Conservation (phyloP, 2,329 filamentous ascomycete genomes). For the Neocucurbitaria cava region DNA sequence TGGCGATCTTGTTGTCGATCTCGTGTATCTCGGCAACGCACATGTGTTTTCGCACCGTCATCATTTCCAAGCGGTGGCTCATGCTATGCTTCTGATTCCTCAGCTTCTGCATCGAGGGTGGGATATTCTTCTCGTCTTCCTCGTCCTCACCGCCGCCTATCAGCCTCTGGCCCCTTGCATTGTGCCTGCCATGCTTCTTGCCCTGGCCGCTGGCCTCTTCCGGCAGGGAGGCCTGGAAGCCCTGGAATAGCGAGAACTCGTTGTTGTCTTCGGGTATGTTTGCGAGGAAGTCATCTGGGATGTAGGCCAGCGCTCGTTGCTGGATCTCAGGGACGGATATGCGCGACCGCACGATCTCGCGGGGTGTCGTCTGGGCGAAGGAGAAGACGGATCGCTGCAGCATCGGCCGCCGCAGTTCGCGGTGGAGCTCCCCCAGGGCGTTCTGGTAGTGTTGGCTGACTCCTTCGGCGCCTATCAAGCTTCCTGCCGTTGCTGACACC, state of each 20-base stretch:
- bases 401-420: slow-evolving; percentile 81
- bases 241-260: slow-evolving; percentile 92
- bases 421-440: slow-evolving; percentile 88
- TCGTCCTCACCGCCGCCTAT: slow-evolving; percentile 67
- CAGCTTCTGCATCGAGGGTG: slow-evolving; percentile 73
- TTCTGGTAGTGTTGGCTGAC: slow-evolving; percentile 76
- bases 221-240: slow-evolving; percentile 89
- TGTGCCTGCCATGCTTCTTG: slow-evolving; percentile 67
- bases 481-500: slow-evolving; percentile 89
- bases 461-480: slow-evolving; percentile 73
- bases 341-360: slow-evolving; percentile 89
- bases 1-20: slow-evolving; percentile 95
- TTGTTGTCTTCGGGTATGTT: slow-evolving; percentile 89
- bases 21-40: slow-evolving; percentile 94
- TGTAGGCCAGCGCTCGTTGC: slow-evolving; percentile 84
- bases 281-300: slow-evolving; percentile 86
- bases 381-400: slow-evolving; percentile 91
- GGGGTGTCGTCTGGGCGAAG: slow-evolving; percentile 88
- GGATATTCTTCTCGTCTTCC: slow-evolving; percentile 57
- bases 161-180: slow-evolving; percentile 78
- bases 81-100: slow-evolving; percentile 81
- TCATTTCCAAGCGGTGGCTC: slow-evolving; percentile 87
- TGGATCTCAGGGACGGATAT: slow-evolving; percentile 92
- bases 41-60: slow-evolving; percentile 95
- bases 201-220: slow-evolving; percentile 65